These are phyloP conservation scores for Nitzschia putrida DNA, from an alignment of 108 stramenopile genomes.

Conservation along the genomic window DNA sequence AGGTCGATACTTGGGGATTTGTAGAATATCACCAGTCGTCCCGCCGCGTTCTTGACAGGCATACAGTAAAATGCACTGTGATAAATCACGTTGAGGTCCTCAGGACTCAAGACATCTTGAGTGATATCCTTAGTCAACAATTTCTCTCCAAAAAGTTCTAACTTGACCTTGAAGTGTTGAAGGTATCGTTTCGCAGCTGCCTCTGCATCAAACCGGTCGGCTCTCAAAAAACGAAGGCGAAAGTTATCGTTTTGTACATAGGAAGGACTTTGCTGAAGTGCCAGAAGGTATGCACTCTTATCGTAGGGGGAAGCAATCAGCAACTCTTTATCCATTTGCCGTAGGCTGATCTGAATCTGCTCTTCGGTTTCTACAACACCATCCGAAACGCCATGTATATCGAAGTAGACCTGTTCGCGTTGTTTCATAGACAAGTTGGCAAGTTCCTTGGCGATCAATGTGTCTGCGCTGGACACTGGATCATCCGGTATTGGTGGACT, in stretches of 20 bases:
- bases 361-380: conserved; percentile 17
- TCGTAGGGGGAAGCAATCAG: background rate
- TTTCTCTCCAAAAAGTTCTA: conserved; percentile 20
- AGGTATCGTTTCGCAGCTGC: conserved; percentile 13
- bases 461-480: background rate
- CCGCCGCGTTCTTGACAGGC: conserved; percentile 15
- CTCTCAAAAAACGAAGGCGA: conserved; percentile 18
- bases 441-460: conserved; percentile 25
- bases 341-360: background rate
- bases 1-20: background rate
- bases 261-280: background rate
- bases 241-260: conserved; percentile 18
- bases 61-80: background rate
- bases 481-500: too few species aligned
- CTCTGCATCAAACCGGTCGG: conserved; percentile 13
- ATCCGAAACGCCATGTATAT: conserved; percentile 26
- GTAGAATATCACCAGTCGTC: conserved; percentile 3
- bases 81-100: background rate
- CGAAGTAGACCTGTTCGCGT: conserved; percentile 23
- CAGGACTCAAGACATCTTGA: conserved; percentile 9
- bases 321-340: background rate
- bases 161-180: conserved; percentile 14
- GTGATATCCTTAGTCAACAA: conserved; percentile 16
- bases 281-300: conserved; percentile 10
- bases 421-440: conserved; percentile 14